Conservation (phyloP, 768 basidiomycete species). For the Hygrophorus pudorinus region DNA sequence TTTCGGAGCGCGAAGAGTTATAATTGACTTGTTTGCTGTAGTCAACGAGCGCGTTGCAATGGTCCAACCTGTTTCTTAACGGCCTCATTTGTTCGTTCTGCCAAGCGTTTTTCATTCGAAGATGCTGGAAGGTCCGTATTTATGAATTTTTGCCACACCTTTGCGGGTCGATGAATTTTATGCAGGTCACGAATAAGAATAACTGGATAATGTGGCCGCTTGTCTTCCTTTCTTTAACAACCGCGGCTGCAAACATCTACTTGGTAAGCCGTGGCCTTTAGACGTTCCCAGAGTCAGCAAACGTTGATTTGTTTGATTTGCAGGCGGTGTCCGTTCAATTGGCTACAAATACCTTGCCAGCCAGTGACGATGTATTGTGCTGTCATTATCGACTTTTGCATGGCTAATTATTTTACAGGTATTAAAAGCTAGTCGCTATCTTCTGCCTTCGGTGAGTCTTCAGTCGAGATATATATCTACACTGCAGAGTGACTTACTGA, state of each 20-base stretch:
- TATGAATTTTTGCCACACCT: conserved; percentile 20
- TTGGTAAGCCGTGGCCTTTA: conserved; percentile 18
- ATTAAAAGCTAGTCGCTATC: conserved; percentile 17
- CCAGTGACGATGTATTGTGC: conserved; percentile 12
- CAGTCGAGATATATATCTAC: background rate
- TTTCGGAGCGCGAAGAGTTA: background rate
- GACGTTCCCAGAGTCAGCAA: background rate
- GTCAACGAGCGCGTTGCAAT: conserved; percentile 31
- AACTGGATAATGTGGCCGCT: conserved; percentile 27
- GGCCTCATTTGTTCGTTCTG: conserved; percentile 36
- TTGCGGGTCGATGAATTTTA: background rate
- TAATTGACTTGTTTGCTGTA: conserved; percentile 5
- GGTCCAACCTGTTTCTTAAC: conserved; percentile 38
- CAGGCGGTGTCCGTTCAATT: conserved; percentile 22
- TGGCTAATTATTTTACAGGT: conserved; percentile 10
- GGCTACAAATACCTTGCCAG: conserved; percentile 14
- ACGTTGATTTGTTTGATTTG: conserved; percentile 3
- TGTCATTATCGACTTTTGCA: background rate
- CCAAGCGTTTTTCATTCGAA: conserved; percentile 36
- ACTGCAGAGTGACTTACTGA: background rate
- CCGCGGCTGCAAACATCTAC: conserved; percentile 29
- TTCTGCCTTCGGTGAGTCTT: conserved; percentile 20
- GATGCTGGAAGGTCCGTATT: conserved; percentile 36
- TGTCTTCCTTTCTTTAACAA: conserved; percentile 20
- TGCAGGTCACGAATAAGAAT: conserved; percentile 31